Base-by-base conservation (phyloP, 768 basidiomycete species). In the Crassisporium funariophilum region DNA sequence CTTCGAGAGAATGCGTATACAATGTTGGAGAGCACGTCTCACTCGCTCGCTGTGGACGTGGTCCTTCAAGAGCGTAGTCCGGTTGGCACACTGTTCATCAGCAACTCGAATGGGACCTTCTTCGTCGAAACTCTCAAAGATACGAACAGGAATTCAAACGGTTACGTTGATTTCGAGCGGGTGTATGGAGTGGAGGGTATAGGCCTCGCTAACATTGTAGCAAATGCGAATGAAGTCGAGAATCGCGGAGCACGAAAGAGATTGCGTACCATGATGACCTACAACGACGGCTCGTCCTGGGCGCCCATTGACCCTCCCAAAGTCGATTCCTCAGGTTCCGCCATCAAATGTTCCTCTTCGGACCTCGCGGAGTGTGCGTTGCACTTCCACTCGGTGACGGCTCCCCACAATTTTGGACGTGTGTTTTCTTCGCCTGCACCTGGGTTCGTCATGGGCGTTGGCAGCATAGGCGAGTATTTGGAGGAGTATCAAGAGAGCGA, bases 401-500 rank as follows among this genome's bases (percentile, higher is more conserved):
- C 80, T 6, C 86, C 91, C 1, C 95, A 95, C 69, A 99, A 98
- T 67, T 90, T 86, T 58, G 95, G 97, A 0, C 86, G 91, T 13
- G 78, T 98, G 22, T 98, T 98, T 69, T 95, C 93, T 1, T 94
- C 93, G 0, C 86, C 91, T 4, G 95, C 95, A 0, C 95, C 95
- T 0, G 95, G 97, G 0, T 79, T 92, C 49, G 86, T 91, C 21
- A 95, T 99, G 90, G 95, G 90, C n/a, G 93, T 98, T 2, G 97
- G 97, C 5, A 88, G 83, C 0, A 78, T 97, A 25, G 94, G 95
- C 2, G 68, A 76, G 16, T 64, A 69, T 10, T 71, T 98, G 6
- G 62, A 72, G 13, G 70, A 81, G 0, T 98, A 98, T 57, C 83
- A 88, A 34, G 86, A 97, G 27, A 85, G 89, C 58, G 92, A 97